Evolutionary conservation across 257 asterid species (phyloP).

Genomic region (Craterostigma plantagineum): DNA sequence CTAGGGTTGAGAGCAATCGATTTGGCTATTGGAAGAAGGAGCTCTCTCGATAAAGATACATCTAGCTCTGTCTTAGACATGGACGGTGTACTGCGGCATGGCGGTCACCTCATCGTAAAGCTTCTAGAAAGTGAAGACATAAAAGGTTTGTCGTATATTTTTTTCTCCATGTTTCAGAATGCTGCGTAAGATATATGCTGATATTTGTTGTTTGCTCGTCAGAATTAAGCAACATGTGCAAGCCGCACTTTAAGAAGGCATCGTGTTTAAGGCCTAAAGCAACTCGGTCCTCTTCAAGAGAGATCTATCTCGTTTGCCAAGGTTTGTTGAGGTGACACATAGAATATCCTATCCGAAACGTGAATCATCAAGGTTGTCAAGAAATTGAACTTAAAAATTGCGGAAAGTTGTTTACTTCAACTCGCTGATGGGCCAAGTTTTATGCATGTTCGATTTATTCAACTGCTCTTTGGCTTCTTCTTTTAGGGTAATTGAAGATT

Average conservation of each 20-base stretch:
- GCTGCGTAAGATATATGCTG: neutral
- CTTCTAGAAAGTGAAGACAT: slow-evolving; percentile 79
- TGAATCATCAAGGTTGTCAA: no score
- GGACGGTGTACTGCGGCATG: slow-evolving; percentile 29
- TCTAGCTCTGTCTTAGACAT: slow-evolving; percentile 9
- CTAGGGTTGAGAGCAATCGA: slow-evolving; percentile 65
- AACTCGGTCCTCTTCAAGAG: slow-evolving; percentile 64
- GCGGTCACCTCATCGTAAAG: slow-evolving; percentile 71
- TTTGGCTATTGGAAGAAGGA: slow-evolving; percentile 47
- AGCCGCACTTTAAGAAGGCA: slow-evolving; percentile 49
- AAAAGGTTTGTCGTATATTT: slow-evolving; percentile 29
- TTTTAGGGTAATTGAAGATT: no score
- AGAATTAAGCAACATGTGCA: slow-evolving; percentile 57
- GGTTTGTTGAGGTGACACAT: slow-evolving; percentile 6
- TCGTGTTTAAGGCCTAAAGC: slow-evolving; percentile 87
- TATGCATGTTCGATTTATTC: no score
- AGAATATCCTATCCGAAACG: no score
- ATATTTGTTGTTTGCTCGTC: slow-evolving; percentile 8
- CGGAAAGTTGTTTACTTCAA: no score
- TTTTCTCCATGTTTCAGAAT: neutral
- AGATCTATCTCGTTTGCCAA: slow-evolving; percentile 75
- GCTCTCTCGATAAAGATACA: slow-evolving; percentile 8
- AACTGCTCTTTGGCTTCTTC: no score
- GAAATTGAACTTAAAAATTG: no score
- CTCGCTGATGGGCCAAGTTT: no score